Evolutionary conservation across 345 rosid genomes (phyloP).

Genomic region (Salix udensis): DNA sequence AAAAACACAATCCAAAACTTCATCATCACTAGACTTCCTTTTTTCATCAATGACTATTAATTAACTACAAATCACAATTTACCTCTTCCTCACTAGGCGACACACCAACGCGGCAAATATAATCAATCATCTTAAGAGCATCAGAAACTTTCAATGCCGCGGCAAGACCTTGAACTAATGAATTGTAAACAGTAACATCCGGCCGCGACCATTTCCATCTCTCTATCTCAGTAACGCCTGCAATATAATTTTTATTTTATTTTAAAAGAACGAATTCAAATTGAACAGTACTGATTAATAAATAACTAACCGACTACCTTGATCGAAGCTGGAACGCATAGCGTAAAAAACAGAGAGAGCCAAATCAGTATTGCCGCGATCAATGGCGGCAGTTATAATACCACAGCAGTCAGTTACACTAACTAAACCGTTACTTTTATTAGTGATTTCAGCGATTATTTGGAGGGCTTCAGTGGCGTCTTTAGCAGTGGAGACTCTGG

Average conservation of each 20-base stretch:
- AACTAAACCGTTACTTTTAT: conserved; percentile 43
- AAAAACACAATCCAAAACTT: not conserved
- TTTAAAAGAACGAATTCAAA: not conserved
- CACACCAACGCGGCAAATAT: conserved; percentile 78
- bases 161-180: conserved; percentile 68
- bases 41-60: no score
- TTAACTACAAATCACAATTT: not conserved
- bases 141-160: conserved; percentile 74
- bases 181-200: conserved; percentile 54
- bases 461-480: conserved; percentile 65
- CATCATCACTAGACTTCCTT: no score
- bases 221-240: conserved; percentile 57
- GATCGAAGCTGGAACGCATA: conserved; percentile 83
- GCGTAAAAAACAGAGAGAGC: conserved; percentile 81
- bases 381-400: conserved; percentile 57
- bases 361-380: conserved; percentile 64
- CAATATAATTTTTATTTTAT: no score
- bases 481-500: conserved; percentile 44
- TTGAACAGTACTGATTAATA: not conserved
- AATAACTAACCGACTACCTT: conserved; percentile 31
- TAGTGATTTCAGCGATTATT: conserved; percentile 33
- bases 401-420: conserved; percentile 48
- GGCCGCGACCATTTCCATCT: conserved; percentile 96
- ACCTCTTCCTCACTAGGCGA: conserved; percentile 79
- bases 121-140: conserved; percentile 62